Base-by-base conservation (phyloP, 441 rosid species). In the Rhodomyrtus psidioides region DNA sequence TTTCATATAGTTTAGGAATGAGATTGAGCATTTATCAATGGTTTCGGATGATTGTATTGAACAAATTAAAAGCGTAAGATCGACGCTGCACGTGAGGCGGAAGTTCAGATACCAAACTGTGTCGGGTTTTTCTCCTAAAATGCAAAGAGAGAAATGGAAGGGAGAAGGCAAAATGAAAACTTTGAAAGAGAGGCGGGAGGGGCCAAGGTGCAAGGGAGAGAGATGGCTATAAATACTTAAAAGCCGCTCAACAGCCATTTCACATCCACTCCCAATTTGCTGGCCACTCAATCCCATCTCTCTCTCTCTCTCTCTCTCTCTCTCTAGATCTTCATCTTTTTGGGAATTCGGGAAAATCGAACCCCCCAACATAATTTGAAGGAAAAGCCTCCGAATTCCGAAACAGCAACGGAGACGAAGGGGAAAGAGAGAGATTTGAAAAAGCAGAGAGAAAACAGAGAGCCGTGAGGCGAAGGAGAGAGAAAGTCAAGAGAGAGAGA, bases 1-100 rank as follows among this genome's bases (percentile, higher is more conserved):
- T 0, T 17, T 7, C 9, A 3, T 54, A 54, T 1, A 54, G 9
- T 54, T 1, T 54, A 54, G 9, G 4, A 4, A 54, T 2, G 1
- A 17, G 8, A 17, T 16, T 2, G 23, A 7, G 6, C 2, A 54
- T 54, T 54, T 17, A 16, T 0, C 1, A 0, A 54, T 16, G 7
- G 0, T 53, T n/a, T 13, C 0, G 12, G 6, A 14, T 34, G 3
- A 1, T 27, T 2, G 1, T 1, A 59, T 59, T 27, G 16, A 59
- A 59, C 14, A 7, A n/a, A 58, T 58, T 58, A 58, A 58, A n/a
- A 46, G 51, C 51, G 9, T 2, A 42, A 6, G 8, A 46, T 44
- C 2, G 49, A 44, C 2, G 1, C 10, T 2, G 4, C 10, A 3
- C 13, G 13, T 49, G 0, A 12, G 53, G 53, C 53, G 5, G 14